A percentile compares a stretch with the other conserved stretches of the same genome.
Conservation (phyloP, 2,329 filamentous ascomycete species). For the Hypocreales sp. region DNA sequence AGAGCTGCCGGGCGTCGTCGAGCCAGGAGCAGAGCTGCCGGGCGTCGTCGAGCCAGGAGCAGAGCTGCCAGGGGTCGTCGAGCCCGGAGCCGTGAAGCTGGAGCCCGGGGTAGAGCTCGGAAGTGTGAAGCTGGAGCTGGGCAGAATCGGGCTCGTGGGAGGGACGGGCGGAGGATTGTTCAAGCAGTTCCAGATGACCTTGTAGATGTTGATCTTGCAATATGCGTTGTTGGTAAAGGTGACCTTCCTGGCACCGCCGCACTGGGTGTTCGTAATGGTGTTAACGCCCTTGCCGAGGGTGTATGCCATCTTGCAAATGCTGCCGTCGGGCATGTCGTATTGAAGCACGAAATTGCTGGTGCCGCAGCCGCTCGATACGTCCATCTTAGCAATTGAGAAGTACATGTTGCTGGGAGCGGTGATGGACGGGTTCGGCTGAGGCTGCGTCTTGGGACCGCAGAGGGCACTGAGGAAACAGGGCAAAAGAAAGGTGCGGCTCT, state of each 20-base stretch:
- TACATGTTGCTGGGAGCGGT: conserved; percentile 17
- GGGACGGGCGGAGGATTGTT: too few species aligned
- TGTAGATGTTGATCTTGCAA: conserved; percentile 41
- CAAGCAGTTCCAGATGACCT: conserved; percentile 48
- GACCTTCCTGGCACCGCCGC: conserved; percentile 77
- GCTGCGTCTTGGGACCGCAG: too few species aligned
- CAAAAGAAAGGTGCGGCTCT: conserved; percentile 35
- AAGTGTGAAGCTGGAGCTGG: too few species aligned
- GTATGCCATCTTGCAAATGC: conserved; percentile 63
- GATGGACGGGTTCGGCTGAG: conserved; percentile 50
- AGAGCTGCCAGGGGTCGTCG: too few species aligned
- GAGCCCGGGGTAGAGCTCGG: too few species aligned
- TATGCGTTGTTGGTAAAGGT: conserved; percentile 44
- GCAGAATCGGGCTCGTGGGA: too few species aligned
- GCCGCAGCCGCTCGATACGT: conserved; percentile 60
- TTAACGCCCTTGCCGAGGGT: conserved; percentile 53
- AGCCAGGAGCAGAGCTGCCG: too few species aligned
- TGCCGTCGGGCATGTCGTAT: conserved; percentile 75
- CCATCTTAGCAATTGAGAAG: conserved; percentile 64
- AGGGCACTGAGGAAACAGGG: too few species aligned
- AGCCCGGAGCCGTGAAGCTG: too few species aligned
- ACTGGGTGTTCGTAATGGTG: conserved; percentile 69
- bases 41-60: too few species aligned
- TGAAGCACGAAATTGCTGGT: conserved; percentile 71
- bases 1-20: too few species aligned